These are phyloP conservation scores for Cunninghamia lanceolata DNA, from an alignment of 75 land plant genomes.

Conservation along the genomic window DNA sequence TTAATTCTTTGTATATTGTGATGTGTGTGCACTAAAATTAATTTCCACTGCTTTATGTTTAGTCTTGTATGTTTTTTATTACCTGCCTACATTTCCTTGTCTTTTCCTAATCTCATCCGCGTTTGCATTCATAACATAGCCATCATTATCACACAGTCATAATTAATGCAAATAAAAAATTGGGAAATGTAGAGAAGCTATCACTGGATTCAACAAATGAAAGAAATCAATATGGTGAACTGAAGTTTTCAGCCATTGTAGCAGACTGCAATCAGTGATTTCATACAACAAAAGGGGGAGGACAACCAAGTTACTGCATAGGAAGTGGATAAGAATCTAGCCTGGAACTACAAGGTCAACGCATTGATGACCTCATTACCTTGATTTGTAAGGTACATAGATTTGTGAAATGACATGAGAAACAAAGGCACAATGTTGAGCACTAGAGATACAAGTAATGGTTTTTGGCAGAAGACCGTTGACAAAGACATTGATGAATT, in stretches of 20 bases:
- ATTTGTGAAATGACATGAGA: no score
- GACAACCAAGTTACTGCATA: neutral
- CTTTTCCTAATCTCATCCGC: neutral
- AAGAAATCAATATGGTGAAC: neutral
- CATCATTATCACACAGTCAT: neutral
- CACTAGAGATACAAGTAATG: no score
- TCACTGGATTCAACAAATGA: neutral
- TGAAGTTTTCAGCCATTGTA: neutral
- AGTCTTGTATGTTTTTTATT: neutral
- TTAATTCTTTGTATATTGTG: neutral
- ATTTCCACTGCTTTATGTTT: neutral
- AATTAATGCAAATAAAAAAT: neutral
- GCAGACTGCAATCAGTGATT: neutral
- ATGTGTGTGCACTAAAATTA: neutral
- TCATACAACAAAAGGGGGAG: neutral
- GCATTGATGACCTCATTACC: neutral
- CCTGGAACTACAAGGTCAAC: neutral
- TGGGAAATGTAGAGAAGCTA: neutral
- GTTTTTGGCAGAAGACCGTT: no score
- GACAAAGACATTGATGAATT: no score
- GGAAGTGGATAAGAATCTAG: neutral
- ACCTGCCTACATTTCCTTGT: neutral
- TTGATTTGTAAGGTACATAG: neutral
- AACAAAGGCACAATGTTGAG: no score
- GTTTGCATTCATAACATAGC: neutral